Conservation (phyloP, 2,329 filamentous ascomycete species). For the Decorospora gaudefroyi region DNA sequence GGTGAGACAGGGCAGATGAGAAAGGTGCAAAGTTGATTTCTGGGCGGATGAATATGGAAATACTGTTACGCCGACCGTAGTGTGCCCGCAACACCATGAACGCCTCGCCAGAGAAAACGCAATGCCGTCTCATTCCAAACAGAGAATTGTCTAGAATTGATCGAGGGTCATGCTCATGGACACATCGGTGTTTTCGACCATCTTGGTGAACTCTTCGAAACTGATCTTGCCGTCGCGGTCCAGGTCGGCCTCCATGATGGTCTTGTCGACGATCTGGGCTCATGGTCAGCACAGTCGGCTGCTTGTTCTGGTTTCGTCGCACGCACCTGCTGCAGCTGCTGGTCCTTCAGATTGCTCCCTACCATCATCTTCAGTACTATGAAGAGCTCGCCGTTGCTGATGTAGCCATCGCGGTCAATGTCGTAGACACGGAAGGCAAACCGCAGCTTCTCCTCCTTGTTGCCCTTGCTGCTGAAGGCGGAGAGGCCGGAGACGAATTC, state of each 20-base stretch:
- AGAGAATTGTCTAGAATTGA: slow-evolving; percentile 47
- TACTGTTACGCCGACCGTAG: slow-evolving; percentile 27
- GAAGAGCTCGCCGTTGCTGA: slow-evolving; percentile 98
- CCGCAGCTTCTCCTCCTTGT: slow-evolving; percentile 97
- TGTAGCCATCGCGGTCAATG: slow-evolving; percentile 97
- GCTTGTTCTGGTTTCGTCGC: neutral
- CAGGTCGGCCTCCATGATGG: slow-evolving; percentile 98
- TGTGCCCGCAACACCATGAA: slow-evolving; percentile 36
- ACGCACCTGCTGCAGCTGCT: slow-evolving; percentile 83
- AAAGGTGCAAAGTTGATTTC: slow-evolving; percentile 10
- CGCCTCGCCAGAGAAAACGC: slow-evolving; percentile 40
- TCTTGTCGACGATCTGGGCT: slow-evolving; percentile 93
- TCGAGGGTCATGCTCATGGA: slow-evolving; percentile 70
- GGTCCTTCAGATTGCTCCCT: slow-evolving; percentile 97
- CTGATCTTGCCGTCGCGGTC: slow-evolving; percentile 97
- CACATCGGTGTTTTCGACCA: slow-evolving; percentile 92
- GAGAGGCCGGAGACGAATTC: slow-evolving; percentile 96
- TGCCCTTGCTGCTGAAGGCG: slow-evolving; percentile 96
- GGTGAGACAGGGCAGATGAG: neutral
- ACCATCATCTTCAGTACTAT: slow-evolving; percentile 99
- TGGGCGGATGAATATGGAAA: slow-evolving; percentile 39
- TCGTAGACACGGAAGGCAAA: slow-evolving; percentile 99
- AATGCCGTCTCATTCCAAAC: slow-evolving; percentile 22
- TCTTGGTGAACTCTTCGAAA: slow-evolving; percentile 98
- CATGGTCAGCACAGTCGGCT: slow-evolving; percentile 9